phyloP scores from a whole-genome alignment of 768 basidiomycete genomes.

The Sarcodon aspratus region DNA sequence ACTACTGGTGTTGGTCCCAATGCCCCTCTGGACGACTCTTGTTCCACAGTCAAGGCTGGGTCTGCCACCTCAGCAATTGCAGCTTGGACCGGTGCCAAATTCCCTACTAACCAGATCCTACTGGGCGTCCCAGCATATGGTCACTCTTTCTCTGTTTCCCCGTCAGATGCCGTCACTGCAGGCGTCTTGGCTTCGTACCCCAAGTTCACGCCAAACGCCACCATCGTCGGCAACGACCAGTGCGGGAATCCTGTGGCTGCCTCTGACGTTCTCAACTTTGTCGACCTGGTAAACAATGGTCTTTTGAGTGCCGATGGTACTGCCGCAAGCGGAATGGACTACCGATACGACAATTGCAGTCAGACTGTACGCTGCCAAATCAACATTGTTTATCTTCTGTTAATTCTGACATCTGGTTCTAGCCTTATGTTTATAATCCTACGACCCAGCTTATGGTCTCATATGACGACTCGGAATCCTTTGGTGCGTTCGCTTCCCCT shows the following conservation, averaged over 20 bases:
- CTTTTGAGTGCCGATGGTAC: conserved; percentile 35
- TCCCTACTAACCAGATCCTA: conserved; percentile 67
- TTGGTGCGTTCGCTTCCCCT: conserved; percentile 8
- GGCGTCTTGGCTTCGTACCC: conserved; percentile 34
- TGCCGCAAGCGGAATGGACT: conserved; percentile 32
- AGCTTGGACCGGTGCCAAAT: conserved; percentile 70
- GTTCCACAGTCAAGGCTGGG: conserved; percentile 53
- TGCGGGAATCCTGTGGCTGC: conserved; percentile 45
- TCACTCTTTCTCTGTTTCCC: conserved; percentile 47
- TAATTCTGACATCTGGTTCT: neutral
- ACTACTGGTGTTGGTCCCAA: conserved; percentile 57
- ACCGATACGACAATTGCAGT: conserved; percentile 22
- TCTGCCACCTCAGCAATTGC: conserved; percentile 70
- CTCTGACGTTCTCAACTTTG: conserved; percentile 45
- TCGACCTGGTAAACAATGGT: conserved; percentile 42
- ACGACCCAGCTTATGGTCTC: conserved; percentile 19
- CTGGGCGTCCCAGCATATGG: conserved; percentile 83
- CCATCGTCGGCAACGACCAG: conserved; percentile 36
- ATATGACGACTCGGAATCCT: conserved; percentile 21
- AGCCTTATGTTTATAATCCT: conserved; percentile 22
- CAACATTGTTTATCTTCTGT: neutral
- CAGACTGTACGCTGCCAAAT: conserved; percentile 13
- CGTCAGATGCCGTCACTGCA: conserved; percentile 22
- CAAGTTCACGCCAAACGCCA: conserved; percentile 28
- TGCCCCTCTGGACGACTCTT: conserved; percentile 74